Percentiles rank a stretch among this genome's conserved stretches.
phyloP scores from a whole-genome alignment of 1,139 yeast species.

The Yamadazyma siamensis region DNA sequence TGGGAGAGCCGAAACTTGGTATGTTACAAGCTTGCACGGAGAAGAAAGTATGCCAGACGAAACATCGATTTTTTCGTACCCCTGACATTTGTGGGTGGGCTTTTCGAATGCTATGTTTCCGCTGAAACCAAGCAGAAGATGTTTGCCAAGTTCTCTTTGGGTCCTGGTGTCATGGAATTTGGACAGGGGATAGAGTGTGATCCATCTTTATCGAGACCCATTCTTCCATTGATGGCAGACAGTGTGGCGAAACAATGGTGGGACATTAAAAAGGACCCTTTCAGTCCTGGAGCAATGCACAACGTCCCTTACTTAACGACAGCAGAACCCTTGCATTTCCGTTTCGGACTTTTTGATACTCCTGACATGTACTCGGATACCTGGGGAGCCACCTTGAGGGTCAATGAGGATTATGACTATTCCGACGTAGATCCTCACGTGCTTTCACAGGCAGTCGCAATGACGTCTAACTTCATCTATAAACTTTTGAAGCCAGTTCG shows the following conservation, averaged over 20 bases:
- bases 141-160: slow-evolving; percentile 10
- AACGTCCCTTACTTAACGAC: slow-evolving; percentile 60
- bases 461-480: slow-evolving; percentile 27
- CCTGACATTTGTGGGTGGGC: slow-evolving; percentile 61
- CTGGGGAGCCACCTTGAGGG: slow-evolving; percentile 50
- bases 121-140: slow-evolving; percentile 17
- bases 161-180: slow-evolving; percentile 7
- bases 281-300: slow-evolving; percentile 33
- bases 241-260: slow-evolving; percentile 49
- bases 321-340: slow-evolving; percentile 38
- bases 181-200: slow-evolving; percentile 30
- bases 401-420: slow-evolving; percentile 50
- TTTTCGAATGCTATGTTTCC: slow-evolving; percentile 51
- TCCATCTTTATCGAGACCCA: slow-evolving; percentile 36
- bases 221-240: slow-evolving; percentile 62
- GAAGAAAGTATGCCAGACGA: slow-evolving; percentile 55
- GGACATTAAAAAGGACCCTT: slow-evolving; percentile 20
- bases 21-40: slow-evolving; percentile 63
- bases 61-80: slow-evolving; percentile 53
- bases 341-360: slow-evolving; percentile 33
- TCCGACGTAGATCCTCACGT: slow-evolving; percentile 33
- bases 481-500: slow-evolving; percentile 28
- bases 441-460: slow-evolving; percentile 30
- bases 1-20: slow-evolving; percentile 34
- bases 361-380: slow-evolving; percentile 28